These are phyloP conservation scores for Stemphylium lycopersici DNA, from an alignment of 2,329 filamentous ascomycete genomes.

Conservation along the genomic window DNA sequence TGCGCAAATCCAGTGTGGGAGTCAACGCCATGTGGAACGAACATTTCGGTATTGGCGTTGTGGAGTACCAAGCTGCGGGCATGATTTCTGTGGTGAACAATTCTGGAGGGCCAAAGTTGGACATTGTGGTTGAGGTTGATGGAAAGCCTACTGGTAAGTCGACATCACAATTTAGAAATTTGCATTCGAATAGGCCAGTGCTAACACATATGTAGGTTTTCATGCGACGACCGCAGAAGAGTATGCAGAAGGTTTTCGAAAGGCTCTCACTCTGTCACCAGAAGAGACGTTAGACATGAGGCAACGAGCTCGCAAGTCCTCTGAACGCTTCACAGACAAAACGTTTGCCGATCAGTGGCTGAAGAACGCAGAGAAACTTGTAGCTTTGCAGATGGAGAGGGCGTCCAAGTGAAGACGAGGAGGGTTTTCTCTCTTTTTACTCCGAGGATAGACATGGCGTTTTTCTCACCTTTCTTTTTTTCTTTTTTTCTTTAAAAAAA, in stretches of 20 bases:
- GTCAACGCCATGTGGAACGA: constrained; percentile 99
- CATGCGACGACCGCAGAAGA: constrained; percentile 79
- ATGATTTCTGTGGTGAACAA: constrained; percentile 92
- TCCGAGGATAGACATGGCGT: neutral
- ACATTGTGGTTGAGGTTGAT: constrained; percentile 85
- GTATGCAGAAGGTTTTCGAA: constrained; percentile 80
- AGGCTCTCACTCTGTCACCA: constrained; percentile 71
- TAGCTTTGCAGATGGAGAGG: constrained; percentile 54
- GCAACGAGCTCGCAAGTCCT: constrained; percentile 74
- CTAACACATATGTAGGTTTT: constrained; percentile 64
- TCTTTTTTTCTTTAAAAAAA: too few relatives aligned
- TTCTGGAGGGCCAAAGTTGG: constrained; percentile 88
- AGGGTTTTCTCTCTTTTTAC: neutral
- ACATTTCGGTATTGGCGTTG: constrained; percentile 97
- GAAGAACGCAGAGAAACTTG: constrained; percentile 72
- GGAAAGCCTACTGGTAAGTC: constrained; percentile 74
- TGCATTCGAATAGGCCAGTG: too few relatives aligned
- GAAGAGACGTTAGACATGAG: constrained; percentile 76
- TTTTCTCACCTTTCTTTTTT: too few relatives aligned
- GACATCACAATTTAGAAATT: neutral
- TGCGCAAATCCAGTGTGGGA: constrained; percentile 78
- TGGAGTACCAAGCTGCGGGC: constrained; percentile 96
- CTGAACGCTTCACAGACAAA: constrained; percentile 84
- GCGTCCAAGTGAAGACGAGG: constrained; percentile 10
- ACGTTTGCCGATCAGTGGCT: constrained; percentile 84